phyloP scores from a whole-genome alignment of 2,329 filamentous ascomycete genomes.

The Chaetomiaceae sp. region DNA sequence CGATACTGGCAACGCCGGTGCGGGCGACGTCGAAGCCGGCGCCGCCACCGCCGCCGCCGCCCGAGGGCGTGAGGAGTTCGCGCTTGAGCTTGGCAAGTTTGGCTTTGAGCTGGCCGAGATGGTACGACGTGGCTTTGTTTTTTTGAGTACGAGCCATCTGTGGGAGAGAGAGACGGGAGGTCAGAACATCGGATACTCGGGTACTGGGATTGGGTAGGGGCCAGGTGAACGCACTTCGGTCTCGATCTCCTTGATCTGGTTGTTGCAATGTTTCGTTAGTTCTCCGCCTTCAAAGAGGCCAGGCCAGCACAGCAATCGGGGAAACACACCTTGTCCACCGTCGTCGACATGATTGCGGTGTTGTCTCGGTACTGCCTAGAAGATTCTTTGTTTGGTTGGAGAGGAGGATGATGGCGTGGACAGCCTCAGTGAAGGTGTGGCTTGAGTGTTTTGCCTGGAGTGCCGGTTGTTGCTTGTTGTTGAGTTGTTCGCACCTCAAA shows the following conservation, averaged over 20 bases:
- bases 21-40: constrained; percentile 95
- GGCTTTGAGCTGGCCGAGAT: constrained; percentile 93
- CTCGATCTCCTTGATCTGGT: constrained; percentile 93
- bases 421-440: not conserved
- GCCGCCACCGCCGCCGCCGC: constrained; percentile 77
- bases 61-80: constrained; percentile 81
- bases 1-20: constrained; percentile 94
- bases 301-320: no score
- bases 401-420: not conserved
- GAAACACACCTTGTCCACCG: constrained; percentile 79
- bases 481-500: constrained; percentile 4
- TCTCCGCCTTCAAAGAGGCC: not conserved
- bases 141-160: constrained; percentile 96
- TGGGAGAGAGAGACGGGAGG: constrained; percentile 19
- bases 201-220: not conserved
- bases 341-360: constrained; percentile 77
- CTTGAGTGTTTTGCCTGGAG: not conserved
- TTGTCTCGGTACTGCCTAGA: not conserved
- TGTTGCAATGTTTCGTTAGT: constrained; percentile 31
- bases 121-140: constrained; percentile 91
- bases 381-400: not conserved
- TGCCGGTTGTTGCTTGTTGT: not conserved
- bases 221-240: constrained; percentile 64
- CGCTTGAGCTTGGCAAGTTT: constrained; percentile 97
- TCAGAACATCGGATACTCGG: constrained; percentile 2